phyloP scores from a whole-genome alignment of 1,284 basidiomycete genomes.

The Ganoderma meredithae region DNA sequence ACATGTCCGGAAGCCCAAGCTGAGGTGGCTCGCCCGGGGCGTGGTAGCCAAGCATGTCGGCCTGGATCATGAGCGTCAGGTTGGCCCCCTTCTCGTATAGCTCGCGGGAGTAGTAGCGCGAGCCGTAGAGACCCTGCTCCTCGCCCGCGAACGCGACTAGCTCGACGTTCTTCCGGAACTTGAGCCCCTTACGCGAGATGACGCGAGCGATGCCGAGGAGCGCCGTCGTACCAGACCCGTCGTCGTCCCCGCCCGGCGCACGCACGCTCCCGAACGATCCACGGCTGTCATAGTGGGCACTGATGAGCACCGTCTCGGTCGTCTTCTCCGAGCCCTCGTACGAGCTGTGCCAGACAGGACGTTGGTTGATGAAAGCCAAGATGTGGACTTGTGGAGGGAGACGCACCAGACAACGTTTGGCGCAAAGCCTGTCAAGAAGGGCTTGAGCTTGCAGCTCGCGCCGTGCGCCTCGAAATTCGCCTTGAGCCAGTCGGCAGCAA shows the following conservation, averaged over 20 bases:
- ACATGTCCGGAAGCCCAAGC: slow-evolving; percentile 77
- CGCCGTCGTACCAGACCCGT: slow-evolving; percentile 80
- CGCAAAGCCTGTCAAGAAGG: slow-evolving; percentile 76
- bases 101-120: slow-evolving; percentile 70
- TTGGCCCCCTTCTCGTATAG: slow-evolving; percentile 65
- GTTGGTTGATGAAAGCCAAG: no score
- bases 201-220: slow-evolving; percentile 80
- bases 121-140: slow-evolving; percentile 75
- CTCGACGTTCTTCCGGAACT: slow-evolving; percentile 73
- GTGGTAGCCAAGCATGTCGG: slow-evolving; percentile 89
- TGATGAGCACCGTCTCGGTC: slow-evolving; percentile 71
- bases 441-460: slow-evolving; percentile 70
- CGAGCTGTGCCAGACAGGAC: slow-evolving; percentile 46
- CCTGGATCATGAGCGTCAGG: slow-evolving; percentile 84
- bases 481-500: slow-evolving; percentile 82
- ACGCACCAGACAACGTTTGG: slow-evolving; percentile 85
- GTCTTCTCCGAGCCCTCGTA: slow-evolving; percentile 60
- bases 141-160: slow-evolving; percentile 77
- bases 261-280: slow-evolving; percentile 82
- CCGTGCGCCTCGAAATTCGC: slow-evolving; percentile 74
- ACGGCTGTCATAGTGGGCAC: slow-evolving; percentile 87
- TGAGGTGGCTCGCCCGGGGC: slow-evolving; percentile 78
- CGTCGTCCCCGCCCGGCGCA: slow-evolving; percentile 82
- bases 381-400: neutral
- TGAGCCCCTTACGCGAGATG: slow-evolving; percentile 67